Evolutionary conservation across 768 basidiomycete species (phyloP).

Genomic region (Leucosporidium creatinivorum): DNA sequence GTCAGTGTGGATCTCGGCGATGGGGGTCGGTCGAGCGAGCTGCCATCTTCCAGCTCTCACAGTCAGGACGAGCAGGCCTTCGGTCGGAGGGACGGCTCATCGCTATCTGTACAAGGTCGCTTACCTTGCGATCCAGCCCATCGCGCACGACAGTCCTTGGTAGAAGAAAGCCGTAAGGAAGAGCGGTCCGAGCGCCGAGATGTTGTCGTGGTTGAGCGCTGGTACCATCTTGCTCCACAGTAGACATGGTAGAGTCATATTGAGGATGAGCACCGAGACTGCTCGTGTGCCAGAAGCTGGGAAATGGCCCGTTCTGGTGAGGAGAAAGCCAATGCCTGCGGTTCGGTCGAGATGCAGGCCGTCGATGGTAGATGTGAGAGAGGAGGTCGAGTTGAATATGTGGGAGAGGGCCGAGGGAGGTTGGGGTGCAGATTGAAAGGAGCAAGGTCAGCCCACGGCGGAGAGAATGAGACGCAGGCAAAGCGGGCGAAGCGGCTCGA

Average conservation of each 20-base stretch:
- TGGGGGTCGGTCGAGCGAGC: slow-evolving; percentile 13
- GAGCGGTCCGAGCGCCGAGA: neutral
- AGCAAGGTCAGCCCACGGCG: no score
- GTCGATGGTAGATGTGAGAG: neutral
- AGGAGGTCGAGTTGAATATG: neutral
- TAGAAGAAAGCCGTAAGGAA: neutral
- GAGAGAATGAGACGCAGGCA: no score
- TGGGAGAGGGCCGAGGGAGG: neutral
- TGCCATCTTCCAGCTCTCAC: neutral
- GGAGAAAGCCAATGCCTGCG: slow-evolving; percentile 13
- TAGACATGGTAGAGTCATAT: slow-evolving; percentile 16
- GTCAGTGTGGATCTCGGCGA: slow-evolving; percentile 47
- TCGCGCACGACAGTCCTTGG: neutral
- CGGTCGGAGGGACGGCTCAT: no score
- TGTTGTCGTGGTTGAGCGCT: neutral
- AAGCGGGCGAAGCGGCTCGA: no score
- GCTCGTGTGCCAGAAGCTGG: slow-evolving; percentile 1
- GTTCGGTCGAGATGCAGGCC: neutral
- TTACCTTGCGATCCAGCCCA: neutral
- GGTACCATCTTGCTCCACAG: slow-evolving; percentile 18
- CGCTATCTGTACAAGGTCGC: slow-evolving; percentile 6
- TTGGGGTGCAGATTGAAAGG: neutral
- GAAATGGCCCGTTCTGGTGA: neutral
- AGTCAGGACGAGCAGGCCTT: no score
- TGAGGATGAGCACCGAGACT: neutral